Evolutionary conservation across 1,284 basidiomycete species (phyloP).

Genomic region (Omphalotus olearius): DNA sequence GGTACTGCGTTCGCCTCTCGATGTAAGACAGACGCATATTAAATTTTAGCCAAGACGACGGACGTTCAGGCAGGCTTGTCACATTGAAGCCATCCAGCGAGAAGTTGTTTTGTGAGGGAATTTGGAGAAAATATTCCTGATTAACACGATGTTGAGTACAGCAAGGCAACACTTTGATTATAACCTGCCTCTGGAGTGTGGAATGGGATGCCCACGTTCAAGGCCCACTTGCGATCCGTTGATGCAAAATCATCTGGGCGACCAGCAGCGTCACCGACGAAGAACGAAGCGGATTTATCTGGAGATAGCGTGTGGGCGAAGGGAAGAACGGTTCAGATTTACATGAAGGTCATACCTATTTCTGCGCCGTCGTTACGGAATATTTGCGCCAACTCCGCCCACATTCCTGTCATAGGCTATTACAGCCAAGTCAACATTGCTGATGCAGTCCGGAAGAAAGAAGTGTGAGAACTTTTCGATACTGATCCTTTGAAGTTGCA

Average conservation of each 20-base stretch:
- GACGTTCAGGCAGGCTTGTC: constrained; percentile 43
- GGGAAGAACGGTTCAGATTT: not conserved
- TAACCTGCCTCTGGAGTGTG: constrained; percentile 67
- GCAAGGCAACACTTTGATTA: not conserved
- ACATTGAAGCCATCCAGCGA: constrained; percentile 55
- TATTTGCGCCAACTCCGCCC: constrained; percentile 64
- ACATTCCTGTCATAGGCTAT: constrained; percentile 82
- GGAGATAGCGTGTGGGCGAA: constrained; percentile 1
- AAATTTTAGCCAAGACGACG: constrained; percentile 14
- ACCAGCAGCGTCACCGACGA: constrained; percentile 90
- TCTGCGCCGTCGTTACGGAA: constrained; percentile 52
- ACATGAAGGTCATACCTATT: constrained; percentile 50
- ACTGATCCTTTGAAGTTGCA: constrained; percentile 71
- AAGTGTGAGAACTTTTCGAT: constrained; percentile 50
- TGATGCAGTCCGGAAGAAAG: not conserved
- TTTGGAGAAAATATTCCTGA: constrained; percentile 78
- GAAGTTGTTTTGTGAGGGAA: constrained; percentile 42
- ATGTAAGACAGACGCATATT: not conserved
- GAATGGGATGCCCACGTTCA: constrained; percentile 72
- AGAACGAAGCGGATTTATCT: constrained; percentile 72
- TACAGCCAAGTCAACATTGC: not conserved
- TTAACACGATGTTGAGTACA: constrained; percentile 4
- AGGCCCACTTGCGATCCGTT: constrained; percentile 83
- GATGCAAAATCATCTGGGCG: constrained; percentile 69
- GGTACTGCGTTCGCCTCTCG: constrained; percentile 39